Evolutionary conservation across 306 rosid species (phyloP), one percentile per base, ranked within the genome.

Genomic region (Calophaca sinica): DNA sequence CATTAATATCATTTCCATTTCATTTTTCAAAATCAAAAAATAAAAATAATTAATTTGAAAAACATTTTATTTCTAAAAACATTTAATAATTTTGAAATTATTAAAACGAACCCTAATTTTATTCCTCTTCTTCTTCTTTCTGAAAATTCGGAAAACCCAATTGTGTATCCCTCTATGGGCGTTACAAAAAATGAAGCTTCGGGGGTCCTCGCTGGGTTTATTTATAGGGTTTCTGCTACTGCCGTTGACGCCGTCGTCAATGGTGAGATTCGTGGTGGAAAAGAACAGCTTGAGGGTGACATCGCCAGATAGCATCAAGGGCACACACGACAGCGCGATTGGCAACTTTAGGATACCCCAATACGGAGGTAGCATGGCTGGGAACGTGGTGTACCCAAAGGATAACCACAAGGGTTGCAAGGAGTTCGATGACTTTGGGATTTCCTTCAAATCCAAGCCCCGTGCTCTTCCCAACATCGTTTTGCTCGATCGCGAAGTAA

Each of bases 331-430:
- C 35, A 96, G 96, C 68, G 97, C 98, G 74, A 96, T 96, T 88
- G 99, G 99, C 0, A 96, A 96, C 93, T 96, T 96, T 54, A 98
- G 99, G 68, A 88, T 96, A 44, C 99, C 99, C 53, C 99, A 96
- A 70, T 96, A 96, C 77, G 99, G 99, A 4, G 99, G 98, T 5
- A 96, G 99, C 84, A 92, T 96, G 97, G 88, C 98, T 50, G 99
- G 99, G 6, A 79, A 79, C 74, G 98, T 96, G 8, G 61, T 86
- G 28, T 96, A 84, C 81, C 98, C 99, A 0, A 90, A 90, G 68
- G 97, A 96, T 20, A 92, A 96, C 77, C 90, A 59, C 32, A 92
- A 92, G 82, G 98, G 98, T 12, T 96, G 99, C 69, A 90, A 84
- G 73, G 96, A 85, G 53, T 94, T 87, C 72, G 85, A 85, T 62